Conservation (phyloP, 805 yeast genomes). For the Peterozyma xylosa region DNA sequence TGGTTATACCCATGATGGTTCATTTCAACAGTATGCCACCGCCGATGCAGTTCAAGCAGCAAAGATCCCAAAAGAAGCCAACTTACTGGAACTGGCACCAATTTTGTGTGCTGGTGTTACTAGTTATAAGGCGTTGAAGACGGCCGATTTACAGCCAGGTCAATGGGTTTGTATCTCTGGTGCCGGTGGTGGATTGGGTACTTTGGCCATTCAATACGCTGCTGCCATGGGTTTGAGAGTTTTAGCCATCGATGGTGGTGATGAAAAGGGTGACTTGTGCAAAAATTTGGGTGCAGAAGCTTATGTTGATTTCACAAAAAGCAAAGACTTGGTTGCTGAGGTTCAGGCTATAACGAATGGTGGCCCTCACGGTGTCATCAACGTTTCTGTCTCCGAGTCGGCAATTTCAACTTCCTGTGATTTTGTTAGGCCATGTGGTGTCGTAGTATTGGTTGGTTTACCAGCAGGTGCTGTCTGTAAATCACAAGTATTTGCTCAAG, state of each 20-base stretch:
- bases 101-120: conserved; percentile 49
- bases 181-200: conserved; percentile 47
- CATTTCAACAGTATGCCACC: conserved; percentile 47
- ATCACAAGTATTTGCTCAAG: conserved; percentile 46
- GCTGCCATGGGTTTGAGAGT: conserved; percentile 42
- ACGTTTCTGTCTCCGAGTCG: conserved; percentile 42
- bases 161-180: conserved; percentile 47
- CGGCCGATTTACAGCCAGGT: conserved; percentile 36
- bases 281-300: conserved; percentile 37
- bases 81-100: conserved; percentile 40
- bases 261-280: conserved; percentile 32
- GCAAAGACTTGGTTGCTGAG: conserved; percentile 30
- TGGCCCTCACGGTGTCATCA: conserved; percentile 46
- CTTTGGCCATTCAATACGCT: conserved; percentile 43
- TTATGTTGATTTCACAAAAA: conserved; percentile 34
- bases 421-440: conserved; percentile 44
- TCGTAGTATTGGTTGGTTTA: conserved; percentile 53
- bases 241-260: conserved; percentile 43
- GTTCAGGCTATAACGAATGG: conserved; percentile 35
- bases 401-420: conserved; percentile 37
- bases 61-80: conserved; percentile 35
- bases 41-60: conserved; percentile 49
- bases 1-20: conserved; percentile 69
- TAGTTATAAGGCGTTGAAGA: conserved; percentile 45
- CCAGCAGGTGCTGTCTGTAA: conserved; percentile 53